Conservation (phyloP, 2,329 filamentous ascomycete genomes). For the Claviceps africana region DNA sequence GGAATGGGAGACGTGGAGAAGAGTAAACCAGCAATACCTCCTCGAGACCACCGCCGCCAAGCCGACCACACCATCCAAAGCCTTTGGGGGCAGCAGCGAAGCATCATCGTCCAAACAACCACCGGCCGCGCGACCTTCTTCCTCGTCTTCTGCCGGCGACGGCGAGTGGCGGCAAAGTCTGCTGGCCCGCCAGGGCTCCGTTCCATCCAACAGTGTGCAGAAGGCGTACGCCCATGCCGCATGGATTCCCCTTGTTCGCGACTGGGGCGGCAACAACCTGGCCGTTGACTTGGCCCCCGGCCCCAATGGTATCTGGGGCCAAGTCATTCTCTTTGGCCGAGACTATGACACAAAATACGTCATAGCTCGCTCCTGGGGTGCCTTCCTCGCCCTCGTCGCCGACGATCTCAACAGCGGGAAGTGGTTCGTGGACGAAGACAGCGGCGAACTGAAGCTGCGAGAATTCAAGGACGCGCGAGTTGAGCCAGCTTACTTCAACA, state of each 20-base stretch:
- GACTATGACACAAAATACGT: slow-evolving; percentile 99
- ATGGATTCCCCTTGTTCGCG: slow-evolving; percentile 91
- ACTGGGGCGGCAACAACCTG: slow-evolving; percentile 98
- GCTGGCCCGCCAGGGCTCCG: slow-evolving; percentile 69
- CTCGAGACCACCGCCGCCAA: slow-evolving; percentile 42
- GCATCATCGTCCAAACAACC: slow-evolving; percentile 53
- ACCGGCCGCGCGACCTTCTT: slow-evolving; percentile 16
- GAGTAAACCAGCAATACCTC: slow-evolving; percentile 82
- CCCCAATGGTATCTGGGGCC: slow-evolving; percentile 81
- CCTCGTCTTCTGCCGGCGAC: slow-evolving; percentile 33
- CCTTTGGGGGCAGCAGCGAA: slow-evolving; percentile 49
- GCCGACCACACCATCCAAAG: slow-evolving; percentile 55
- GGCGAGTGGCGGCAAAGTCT: slow-evolving; percentile 73
- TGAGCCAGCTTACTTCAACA: slow-evolving; percentile 87
- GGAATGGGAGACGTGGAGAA: slow-evolving; percentile 94
- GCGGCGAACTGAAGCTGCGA: slow-evolving; percentile 75
- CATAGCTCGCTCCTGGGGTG: slow-evolving; percentile 78
- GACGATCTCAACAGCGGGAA: slow-evolving; percentile 86
- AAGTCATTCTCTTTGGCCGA: slow-evolving; percentile 89
- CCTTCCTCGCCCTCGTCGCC: slow-evolving; percentile 72
- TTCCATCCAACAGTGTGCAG: slow-evolving; percentile 75
- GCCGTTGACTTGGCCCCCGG: slow-evolving; percentile 87
- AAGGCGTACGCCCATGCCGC: slow-evolving; percentile 85
- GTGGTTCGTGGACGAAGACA: slow-evolving; percentile 86
- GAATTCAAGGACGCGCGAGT: slow-evolving; percentile 84